Base-by-base conservation (phyloP, 2,329 filamentous ascomycete genomes). In the Chalaropsis thielavioides region DNA sequence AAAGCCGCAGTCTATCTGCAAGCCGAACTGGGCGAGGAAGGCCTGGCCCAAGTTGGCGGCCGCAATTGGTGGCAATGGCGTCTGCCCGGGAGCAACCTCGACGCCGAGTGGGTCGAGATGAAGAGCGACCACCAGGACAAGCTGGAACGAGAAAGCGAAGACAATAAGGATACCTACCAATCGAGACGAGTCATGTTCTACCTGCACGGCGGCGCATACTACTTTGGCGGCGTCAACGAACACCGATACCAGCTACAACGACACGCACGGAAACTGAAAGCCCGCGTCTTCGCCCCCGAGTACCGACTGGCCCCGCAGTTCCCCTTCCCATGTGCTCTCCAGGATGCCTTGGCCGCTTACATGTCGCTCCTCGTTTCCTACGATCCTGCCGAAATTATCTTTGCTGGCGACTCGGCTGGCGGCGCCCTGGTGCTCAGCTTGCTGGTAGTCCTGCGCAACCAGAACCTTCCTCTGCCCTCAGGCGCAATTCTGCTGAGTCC, bases 221-320 rank as follows among this genome's bases (percentile, higher is more conserved):
- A 87, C 76, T 97, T 99, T 73, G 92, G 94, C 15, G 95, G 90
- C 70, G 87, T 96, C 44, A 92, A 96, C 72, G 92, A 95, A 74
- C 94, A 97, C 77, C 86, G 94, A n/a, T 97, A 97, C 76, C 92
- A 97, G 79, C 85, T 99, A 80, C 94, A 99, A 75, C 83, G 92
- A 61, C 92, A 97, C 80, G 94, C 94, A 35, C 83, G 94, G 64
- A 97, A 97, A 76, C 80, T 99, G 67, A 91, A 94, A 74, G 92
- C 91, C 19, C 82, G 91, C 64, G 88, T 96, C 7, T 85, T 97
- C 73, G 91, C 92, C 27, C 88, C 92, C 4, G 80, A 85, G 68
- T 99, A 97, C 74, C 84, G 94, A 49, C 80, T 99, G 38, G 84
- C 94, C 5, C 94, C 92, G 1, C 92, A 97, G 73, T 99, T 92